Conservation (phyloP, 1,139 yeast species). For the Debaryomyces sp. region DNA sequence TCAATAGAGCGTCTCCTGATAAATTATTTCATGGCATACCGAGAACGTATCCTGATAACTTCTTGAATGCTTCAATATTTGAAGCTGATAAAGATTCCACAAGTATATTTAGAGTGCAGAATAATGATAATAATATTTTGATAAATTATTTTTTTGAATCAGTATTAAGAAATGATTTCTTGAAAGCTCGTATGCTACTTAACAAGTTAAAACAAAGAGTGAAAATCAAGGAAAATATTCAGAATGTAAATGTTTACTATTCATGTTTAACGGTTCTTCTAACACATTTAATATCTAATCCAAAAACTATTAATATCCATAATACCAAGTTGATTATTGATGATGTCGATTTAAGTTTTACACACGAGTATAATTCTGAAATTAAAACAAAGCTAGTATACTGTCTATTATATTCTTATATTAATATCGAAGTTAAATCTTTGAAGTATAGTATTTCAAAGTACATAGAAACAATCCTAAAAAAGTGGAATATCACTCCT, state of each 20-base stretch:
- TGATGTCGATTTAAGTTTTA: constrained; percentile 8
- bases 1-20: not conserved
- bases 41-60: constrained; percentile 4
- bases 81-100: not conserved
- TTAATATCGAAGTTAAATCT: not conserved
- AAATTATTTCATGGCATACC: not conserved
- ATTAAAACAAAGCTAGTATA: constrained; percentile 6
- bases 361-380: constrained; percentile 4
- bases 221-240: not conserved
- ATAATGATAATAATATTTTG: constrained; percentile 8
- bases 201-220: constrained; percentile 1
- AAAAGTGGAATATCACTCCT: not conserved
- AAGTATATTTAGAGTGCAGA: constrained; percentile 7
- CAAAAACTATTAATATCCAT: constrained; percentile 12
- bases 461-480: constrained; percentile 6
- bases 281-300: constrained; percentile 8
- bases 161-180: constrained; percentile 7
- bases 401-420: constrained; percentile 6
- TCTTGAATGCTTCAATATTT: constrained; percentile 6
- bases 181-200: constrained; percentile 7
- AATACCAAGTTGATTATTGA: constrained; percentile 18
- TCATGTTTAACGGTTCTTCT: constrained; percentile 19
- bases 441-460: constrained; percentile 5
- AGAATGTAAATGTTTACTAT: constrained; percentile 14
- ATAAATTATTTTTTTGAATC: constrained; percentile 10